Evolutionary conservation across 352 stramenopile genomes (phyloP).

Genomic region (Globisporangium acanthophoron): DNA sequence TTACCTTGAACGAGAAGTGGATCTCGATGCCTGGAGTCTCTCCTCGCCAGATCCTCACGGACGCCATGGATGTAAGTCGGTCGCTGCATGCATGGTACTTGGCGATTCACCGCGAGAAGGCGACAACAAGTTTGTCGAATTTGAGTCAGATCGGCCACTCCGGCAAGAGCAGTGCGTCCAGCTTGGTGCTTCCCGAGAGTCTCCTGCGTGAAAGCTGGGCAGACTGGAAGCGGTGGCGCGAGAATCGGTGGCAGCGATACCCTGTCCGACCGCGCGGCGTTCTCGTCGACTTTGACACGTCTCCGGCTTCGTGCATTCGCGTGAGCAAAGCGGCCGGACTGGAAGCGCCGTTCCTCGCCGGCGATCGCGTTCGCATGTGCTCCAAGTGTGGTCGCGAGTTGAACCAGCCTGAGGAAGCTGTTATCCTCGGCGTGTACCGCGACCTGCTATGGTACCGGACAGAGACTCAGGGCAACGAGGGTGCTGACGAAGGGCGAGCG

Average conservation of each 20-base stretch:
- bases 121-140: conserved; percentile 6
- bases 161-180: background rate
- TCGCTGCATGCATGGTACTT: conserved; percentile 82
- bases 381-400: conserved; percentile 92
- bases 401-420: conserved; percentile 95
- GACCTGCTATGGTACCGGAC: conserved; percentile 93
- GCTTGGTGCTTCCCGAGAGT: conserved; percentile 43
- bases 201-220: conserved; percentile 71
- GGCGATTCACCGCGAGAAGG: conserved; percentile 32
- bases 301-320: conserved; percentile 79
- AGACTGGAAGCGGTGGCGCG: conserved; percentile 83
- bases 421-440: conserved; percentile 92
- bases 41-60: conserved; percentile 67
- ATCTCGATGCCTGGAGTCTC: conserved; percentile 80
- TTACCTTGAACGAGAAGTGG: conserved; percentile 95
- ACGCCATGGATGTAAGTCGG: conserved; percentile 88
- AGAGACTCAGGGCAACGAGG: conserved; percentile 95
- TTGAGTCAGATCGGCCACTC: background rate
- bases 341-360: conserved; percentile 86
- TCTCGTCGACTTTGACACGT: conserved; percentile 93
- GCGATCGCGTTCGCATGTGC: conserved; percentile 92
- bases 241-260: conserved; percentile 80
- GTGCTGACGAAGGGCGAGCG: conserved; percentile 86
- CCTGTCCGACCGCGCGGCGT: conserved; percentile 80
- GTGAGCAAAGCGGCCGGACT: conserved; percentile 89